Conservation (phyloP, 2,329 filamentous ascomycete genomes). For the Aspergillus ochraceus region DNA sequence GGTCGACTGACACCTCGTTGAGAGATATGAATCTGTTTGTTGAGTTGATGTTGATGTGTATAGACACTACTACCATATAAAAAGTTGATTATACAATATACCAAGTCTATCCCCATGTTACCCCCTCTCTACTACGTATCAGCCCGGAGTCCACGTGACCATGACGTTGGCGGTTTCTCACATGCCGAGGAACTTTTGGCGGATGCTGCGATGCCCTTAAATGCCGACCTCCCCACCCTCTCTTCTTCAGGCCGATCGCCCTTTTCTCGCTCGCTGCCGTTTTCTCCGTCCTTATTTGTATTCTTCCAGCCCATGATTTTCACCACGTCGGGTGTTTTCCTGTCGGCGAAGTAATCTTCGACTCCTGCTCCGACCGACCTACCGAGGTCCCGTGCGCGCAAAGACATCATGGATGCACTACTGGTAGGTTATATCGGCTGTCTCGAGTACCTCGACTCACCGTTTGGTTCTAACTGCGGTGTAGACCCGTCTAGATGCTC, state of each 20-base stretch:
- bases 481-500: conserved; percentile 69
- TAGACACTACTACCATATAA: not conserved
- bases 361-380: conserved; percentile 15
- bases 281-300: not conserved
- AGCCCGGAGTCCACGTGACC: conserved; percentile 29
- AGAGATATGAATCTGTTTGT: not conserved
- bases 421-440: conserved; percentile 24
- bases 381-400: conserved; percentile 25
- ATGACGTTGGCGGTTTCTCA: conserved; percentile 35
- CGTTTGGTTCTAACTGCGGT: not conserved
- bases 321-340: not conserved
- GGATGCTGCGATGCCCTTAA: conserved; percentile 24
- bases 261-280: not conserved
- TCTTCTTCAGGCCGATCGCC: not conserved
- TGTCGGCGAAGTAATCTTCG: conserved; percentile 4
- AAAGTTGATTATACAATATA: not conserved
- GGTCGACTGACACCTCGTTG: conserved; percentile 1
- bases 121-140: too few species aligned
- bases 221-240: conserved; percentile 27
- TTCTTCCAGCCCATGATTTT: conserved; percentile 12
- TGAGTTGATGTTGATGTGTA: conserved; percentile 4
- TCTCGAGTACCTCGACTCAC: conserved; percentile 1
- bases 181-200: conserved; percentile 42
- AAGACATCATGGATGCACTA: conserved; percentile 35
- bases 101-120: not conserved